Evolutionary conservation across 2,329 filamentous ascomycete genomes (phyloP), one percentile per base, ranked within the genome.

Genomic region (Fusarium keratoplasticum): DNA sequence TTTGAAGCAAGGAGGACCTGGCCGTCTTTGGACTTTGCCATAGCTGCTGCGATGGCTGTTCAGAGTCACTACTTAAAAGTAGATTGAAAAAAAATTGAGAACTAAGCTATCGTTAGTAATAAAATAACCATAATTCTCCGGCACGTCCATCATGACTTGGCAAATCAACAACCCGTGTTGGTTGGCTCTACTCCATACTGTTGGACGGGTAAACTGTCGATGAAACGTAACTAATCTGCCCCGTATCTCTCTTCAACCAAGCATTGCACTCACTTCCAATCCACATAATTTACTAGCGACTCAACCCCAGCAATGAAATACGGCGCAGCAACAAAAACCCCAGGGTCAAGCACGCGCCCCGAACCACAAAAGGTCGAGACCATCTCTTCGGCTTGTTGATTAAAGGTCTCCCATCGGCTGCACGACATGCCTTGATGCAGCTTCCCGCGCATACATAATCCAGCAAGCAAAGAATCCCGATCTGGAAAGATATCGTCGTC

Each of bases 361-460:
- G 29, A 42, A 40, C 44, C 16, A 60, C 20, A 22, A 61, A 36
- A 33, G 59, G 64, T 68, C 63, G 44, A 74, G 52, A 62, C 60
- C 38, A 18, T 64, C 61, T 57, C 27, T 59, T 60, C 20, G 40
- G 38, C 27, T 31, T 52, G 18, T 33, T 36, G 20, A 58, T 25
- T n/a, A 52, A 18, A 36, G 27, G 18, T 29, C 55, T 54, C 20
- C 54, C 50, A 22, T 60, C 47, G n/a, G 35, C 20, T 52, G 13
- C 59, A 74, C 71, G 35, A 14, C 65, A 67, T 74, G 18, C 35
- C 47, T 50, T 35, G 16, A 64, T 57, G 59, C 58, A 69, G 40
- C 29, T 29, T 35, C 50, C 61, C 65, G 54, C 58, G 35, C 7
- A 55, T 54, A 52, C 35, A 58, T 60, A 38, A 25, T 58, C 16